Percentiles rank a stretch among this genome's conserved stretches.
These are phyloP conservation scores for Populus hybrid DNA, from an alignment of 441 rosid species.

Conservation along the genomic window DNA sequence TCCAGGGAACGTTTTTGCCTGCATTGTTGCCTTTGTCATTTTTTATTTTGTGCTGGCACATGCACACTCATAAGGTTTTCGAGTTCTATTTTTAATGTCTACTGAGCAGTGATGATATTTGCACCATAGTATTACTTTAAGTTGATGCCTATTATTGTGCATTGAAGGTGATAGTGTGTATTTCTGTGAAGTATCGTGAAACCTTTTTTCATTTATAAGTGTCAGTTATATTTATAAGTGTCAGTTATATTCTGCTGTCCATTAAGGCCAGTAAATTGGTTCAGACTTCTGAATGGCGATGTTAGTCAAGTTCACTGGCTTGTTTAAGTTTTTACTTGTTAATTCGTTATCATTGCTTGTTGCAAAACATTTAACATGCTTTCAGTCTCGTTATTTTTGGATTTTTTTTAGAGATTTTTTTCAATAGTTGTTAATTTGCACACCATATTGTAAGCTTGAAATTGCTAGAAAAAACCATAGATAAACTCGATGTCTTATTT, in stretches of 20 bases:
- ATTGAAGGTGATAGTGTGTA: background rate
- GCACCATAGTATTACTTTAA: background rate
- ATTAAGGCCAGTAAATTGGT: background rate
- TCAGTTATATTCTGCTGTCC: background rate
- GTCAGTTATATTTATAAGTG: background rate
- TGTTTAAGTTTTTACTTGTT: background rate
- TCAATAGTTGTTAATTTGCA: background rate
- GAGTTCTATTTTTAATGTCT: background rate
- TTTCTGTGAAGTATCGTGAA: background rate
- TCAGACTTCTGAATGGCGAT: background rate
- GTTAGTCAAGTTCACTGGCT: background rate
- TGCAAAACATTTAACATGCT: background rate
- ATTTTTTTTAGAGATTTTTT: background rate
- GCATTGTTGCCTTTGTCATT: background rate
- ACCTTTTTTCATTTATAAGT: background rate
- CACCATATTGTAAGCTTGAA: background rate
- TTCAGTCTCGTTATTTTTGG: background rate
- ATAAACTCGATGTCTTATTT: background rate
- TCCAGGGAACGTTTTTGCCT: background rate
- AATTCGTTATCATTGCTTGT: background rate
- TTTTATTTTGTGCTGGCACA: background rate
- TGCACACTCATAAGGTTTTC: background rate
- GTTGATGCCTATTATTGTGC: background rate
- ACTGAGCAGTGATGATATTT: background rate
- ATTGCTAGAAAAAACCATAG: background rate